These are phyloP conservation scores for Curvularia sp. DNA, from an alignment of 2,329 filamentous ascomycete genomes.

Conservation along the genomic window DNA sequence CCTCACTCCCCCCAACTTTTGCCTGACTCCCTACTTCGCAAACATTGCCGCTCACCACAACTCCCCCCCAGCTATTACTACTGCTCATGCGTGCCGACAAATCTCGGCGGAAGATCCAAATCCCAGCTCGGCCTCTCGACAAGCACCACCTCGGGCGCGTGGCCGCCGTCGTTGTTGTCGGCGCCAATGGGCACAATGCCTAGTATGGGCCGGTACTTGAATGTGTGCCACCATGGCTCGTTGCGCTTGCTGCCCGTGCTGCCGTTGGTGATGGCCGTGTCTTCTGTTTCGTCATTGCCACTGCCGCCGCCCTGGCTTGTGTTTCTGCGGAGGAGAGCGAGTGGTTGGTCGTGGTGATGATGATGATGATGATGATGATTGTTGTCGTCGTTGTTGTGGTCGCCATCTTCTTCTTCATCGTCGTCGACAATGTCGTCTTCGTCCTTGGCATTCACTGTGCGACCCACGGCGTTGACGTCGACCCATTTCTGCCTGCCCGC, in stretches of 20 bases:
- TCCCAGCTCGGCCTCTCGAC: slow-evolving; percentile 89
- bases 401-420: slow-evolving; percentile 4
- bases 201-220: slow-evolving; percentile 93
- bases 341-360: too few relatives aligned
- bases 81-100: slow-evolving; percentile 49
- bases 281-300: slow-evolving; percentile 25
- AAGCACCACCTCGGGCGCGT: slow-evolving; percentile 77
- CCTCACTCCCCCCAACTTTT: too few relatives aligned
- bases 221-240: slow-evolving; percentile 75
- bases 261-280: slow-evolving; percentile 23
- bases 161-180: slow-evolving; percentile 41
- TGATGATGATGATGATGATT: too few relatives aligned
- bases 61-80: too few relatives aligned
- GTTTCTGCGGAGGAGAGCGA: slow-evolving; percentile 38
- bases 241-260: slow-evolving; percentile 14
- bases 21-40: too few relatives aligned
- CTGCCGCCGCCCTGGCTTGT: slow-evolving; percentile 25
- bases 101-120: slow-evolving; percentile 76
- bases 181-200: slow-evolving; percentile 68
- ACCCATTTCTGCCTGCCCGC: slow-evolving; percentile 36
- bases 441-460: slow-evolving; percentile 39
- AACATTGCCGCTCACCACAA: too few relatives aligned
- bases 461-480: slow-evolving; percentile 34
- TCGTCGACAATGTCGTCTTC: not conserved
- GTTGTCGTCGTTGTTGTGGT: slow-evolving; percentile 10